Conservation (phyloP, 768 basidiomycete genomes). For the Sistotremastrum niveocremeum region DNA sequence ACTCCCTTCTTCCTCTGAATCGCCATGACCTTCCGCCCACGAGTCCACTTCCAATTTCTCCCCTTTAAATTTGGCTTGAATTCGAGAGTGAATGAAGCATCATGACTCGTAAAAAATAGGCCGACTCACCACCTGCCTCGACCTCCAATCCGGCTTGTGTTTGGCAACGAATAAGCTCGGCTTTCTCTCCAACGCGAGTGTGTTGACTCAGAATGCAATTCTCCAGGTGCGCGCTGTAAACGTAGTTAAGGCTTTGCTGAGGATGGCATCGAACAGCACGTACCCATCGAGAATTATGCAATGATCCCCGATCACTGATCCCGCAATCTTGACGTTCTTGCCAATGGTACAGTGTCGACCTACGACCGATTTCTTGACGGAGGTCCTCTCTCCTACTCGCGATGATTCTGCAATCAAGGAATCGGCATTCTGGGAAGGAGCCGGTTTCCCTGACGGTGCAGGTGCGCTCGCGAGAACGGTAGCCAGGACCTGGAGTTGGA, state of each 20-base stretch:
- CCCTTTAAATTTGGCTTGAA: constrained; percentile 3
- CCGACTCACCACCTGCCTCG: constrained; percentile 37
- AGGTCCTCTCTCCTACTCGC: constrained; percentile 64
- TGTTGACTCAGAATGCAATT: constrained; percentile 63
- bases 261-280: constrained; percentile 10
- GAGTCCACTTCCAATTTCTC: constrained; percentile 45
- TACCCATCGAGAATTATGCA: constrained; percentile 83
- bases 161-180: constrained; percentile 52
- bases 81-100: neutral
- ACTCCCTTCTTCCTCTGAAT: neutral
- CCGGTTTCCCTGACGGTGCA: constrained; percentile 62
- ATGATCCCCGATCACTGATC: constrained; percentile 80
- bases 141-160: constrained; percentile 74
- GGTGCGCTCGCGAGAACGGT: constrained; percentile 46
- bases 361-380: constrained; percentile 66
- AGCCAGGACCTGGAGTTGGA: constrained; percentile 35
- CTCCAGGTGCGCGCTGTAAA: constrained; percentile 55
- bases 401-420: constrained; percentile 75
- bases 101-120: neutral
- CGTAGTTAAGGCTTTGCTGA: neutral
- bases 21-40: constrained; percentile 19
- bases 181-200: constrained; percentile 58
- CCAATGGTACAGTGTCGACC: constrained; percentile 79
- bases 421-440: constrained; percentile 47
- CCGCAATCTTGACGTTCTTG: constrained; percentile 67